Conservation (phyloP, 768 basidiomycete species). For the Peribolospora kevripleyi region DNA sequence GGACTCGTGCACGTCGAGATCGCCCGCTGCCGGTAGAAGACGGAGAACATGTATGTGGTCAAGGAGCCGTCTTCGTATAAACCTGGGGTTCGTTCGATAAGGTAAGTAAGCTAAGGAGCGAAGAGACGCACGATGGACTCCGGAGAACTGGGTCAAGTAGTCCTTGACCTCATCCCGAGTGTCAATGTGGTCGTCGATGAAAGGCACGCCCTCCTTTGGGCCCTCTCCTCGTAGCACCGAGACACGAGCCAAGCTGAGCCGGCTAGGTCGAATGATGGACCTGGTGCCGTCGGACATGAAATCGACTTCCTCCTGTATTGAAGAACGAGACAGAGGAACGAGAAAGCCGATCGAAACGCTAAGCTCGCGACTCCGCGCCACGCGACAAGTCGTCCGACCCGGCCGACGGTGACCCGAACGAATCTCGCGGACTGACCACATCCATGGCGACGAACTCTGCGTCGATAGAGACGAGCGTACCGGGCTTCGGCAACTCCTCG, state of each 20-base stretch:
- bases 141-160: conserved; percentile 90
- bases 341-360: too few species aligned
- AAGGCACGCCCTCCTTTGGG: conserved; percentile 52
- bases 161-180: conserved; percentile 88
- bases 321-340: too few species aligned
- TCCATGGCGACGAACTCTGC: conserved; percentile 97
- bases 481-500: conserved; percentile 60
- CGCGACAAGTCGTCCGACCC: too few species aligned
- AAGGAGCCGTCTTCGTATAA: neutral
- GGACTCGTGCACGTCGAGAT: conserved; percentile 63
- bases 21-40: conserved; percentile 39
- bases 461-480: conserved; percentile 79
- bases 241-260: conserved; percentile 77
- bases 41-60: neutral
- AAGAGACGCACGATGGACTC: conserved; percentile 52
- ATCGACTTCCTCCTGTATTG: conserved; percentile 65
- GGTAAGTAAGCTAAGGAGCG: neutral
- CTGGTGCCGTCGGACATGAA: conserved; percentile 84
- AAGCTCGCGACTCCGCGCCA: too few species aligned
- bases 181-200: conserved; percentile 96
- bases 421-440: conserved; percentile 29
- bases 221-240: conserved; percentile 78
- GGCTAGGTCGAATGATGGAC: conserved; percentile 70
- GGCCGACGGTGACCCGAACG: neutral
- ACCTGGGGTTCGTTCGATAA: conserved; percentile 1